Evolutionary conservation across 495 filamentous ascomycete genomes (phyloP).

Genomic region (Trichocladium uniseriatum): DNA sequence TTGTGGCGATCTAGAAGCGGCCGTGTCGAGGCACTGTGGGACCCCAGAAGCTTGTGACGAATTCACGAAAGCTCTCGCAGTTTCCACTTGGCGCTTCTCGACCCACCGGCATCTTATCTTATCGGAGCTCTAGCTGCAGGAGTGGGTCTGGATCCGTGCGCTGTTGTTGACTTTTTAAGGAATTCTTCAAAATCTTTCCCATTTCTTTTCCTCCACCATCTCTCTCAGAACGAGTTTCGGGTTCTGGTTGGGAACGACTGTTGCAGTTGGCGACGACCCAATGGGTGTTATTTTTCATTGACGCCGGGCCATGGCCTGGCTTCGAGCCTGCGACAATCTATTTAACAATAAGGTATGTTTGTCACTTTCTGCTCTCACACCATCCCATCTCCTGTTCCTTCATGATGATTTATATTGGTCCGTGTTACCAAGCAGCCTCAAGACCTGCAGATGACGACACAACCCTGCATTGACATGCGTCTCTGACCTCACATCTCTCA

Average conservation of each 20-base stretch:
- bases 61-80: constrained; percentile 18
- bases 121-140: constrained; percentile 9
- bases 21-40: not conserved
- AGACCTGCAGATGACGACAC: constrained; percentile 87
- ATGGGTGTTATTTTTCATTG: not conserved
- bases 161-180: constrained; percentile 18
- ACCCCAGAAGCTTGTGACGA: constrained; percentile 12
- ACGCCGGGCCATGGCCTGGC: not conserved
- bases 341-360: constrained; percentile 85
- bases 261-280: not conserved
- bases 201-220: constrained; percentile 12
- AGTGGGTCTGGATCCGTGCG: constrained; percentile 9
- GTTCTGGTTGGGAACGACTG: constrained; percentile 5
- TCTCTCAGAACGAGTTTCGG: constrained; percentile 14
- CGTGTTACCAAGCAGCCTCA: constrained; percentile 99
- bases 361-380: constrained; percentile 13
- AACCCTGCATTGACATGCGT: constrained; percentile 62
- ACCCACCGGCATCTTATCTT: constrained; percentile 18
- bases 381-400: constrained; percentile 6
- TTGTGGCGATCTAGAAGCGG: constrained; percentile 4
- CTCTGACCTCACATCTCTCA: constrained; percentile 51
- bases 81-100: constrained; percentile 18
- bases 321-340: too few species aligned
- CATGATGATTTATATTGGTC: constrained; percentile 95
- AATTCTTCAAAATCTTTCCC: not conserved